Conservation (phyloP, 2,329 filamentous ascomycete genomes). For the Claviceps digitariae region DNA sequence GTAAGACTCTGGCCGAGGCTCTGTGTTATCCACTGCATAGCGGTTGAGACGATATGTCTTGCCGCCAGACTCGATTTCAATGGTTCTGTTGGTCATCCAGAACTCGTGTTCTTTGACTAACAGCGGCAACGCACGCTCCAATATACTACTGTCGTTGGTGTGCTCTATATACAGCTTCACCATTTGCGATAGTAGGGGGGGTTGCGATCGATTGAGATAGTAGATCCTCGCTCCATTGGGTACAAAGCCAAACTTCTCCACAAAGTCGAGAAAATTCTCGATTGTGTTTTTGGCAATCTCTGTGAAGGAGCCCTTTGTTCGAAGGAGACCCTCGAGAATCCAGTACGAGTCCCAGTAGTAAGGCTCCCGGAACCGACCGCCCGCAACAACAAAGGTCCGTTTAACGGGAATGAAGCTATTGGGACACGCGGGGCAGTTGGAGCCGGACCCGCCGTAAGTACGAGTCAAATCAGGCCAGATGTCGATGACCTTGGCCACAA, state of each 20-base stretch:
- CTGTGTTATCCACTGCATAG: conserved; percentile 48
- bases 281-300: conserved; percentile 53
- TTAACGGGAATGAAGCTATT: conserved; percentile 54
- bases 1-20: conserved; percentile 55
- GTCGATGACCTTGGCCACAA: conserved; percentile 48
- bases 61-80: conserved; percentile 32
- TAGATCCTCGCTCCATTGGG: conserved; percentile 56
- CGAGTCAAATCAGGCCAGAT: conserved; percentile 58
- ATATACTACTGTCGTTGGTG: conserved; percentile 47
- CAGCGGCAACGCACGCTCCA: conserved; percentile 47
- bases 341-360: conserved; percentile 63
- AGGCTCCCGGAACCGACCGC: conserved; percentile 56
- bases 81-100: conserved; percentile 46
- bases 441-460: conserved; percentile 35
- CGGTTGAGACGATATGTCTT: conserved; percentile 41
- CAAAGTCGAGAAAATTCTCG: conserved; percentile 55
- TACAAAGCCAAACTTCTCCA: conserved; percentile 51
- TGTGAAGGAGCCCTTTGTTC: conserved; percentile 49
- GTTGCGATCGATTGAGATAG: conserved; percentile 56
- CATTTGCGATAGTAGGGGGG: conserved; percentile 53
- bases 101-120: conserved; percentile 51
- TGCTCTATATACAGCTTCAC: conserved; percentile 49
- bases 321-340: conserved; percentile 52
- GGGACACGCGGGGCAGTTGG: conserved; percentile 44
- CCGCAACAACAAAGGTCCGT: conserved; percentile 55